Conservation (phyloP, 2,329 filamentous ascomycete species). For the Thelonectria olida region DNA sequence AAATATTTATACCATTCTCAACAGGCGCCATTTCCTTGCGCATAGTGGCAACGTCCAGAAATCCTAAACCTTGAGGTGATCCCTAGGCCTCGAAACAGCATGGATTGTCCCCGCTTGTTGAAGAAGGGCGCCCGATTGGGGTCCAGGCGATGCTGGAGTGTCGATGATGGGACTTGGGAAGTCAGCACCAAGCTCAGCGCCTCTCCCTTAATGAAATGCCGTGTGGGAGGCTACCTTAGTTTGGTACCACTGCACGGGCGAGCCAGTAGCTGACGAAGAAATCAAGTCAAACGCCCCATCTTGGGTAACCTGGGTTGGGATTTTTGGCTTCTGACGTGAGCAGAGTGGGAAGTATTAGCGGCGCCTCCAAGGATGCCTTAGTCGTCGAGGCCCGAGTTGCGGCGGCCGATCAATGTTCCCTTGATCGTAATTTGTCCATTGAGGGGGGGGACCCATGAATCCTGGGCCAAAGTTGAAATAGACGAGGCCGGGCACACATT, state of each 20-base stretch:
- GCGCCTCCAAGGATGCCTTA: not conserved
- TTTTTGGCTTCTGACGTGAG: slow-evolving; percentile 24
- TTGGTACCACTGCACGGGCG: not conserved
- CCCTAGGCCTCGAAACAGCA: slow-evolving; percentile 1
- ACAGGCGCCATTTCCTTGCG: not conserved
- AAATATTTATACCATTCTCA: slow-evolving; percentile 20
- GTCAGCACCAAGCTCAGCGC: not conserved
- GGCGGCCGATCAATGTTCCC: not conserved
- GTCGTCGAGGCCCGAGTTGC: not conserved
- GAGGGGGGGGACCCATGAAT: not conserved
- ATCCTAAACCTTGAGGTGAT: not conserved
- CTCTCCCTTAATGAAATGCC: slow-evolving; percentile 5
- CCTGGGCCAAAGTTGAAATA: not conserved
- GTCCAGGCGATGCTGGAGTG: not conserved
- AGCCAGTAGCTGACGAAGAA: not conserved
- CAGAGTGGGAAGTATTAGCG: not conserved
- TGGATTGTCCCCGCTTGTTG: not conserved
- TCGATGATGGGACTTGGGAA: not conserved
- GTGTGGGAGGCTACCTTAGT: not conserved
- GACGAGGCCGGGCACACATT: not conserved
- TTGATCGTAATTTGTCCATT: not conserved
- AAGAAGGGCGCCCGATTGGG: slow-evolving; percentile 6
- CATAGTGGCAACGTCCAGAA: not conserved
- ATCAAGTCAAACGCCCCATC: not conserved
- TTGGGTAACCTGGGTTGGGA: not conserved